Conservation (phyloP, 352 stramenopile species). For the Phytophthora boehmeriae region DNA sequence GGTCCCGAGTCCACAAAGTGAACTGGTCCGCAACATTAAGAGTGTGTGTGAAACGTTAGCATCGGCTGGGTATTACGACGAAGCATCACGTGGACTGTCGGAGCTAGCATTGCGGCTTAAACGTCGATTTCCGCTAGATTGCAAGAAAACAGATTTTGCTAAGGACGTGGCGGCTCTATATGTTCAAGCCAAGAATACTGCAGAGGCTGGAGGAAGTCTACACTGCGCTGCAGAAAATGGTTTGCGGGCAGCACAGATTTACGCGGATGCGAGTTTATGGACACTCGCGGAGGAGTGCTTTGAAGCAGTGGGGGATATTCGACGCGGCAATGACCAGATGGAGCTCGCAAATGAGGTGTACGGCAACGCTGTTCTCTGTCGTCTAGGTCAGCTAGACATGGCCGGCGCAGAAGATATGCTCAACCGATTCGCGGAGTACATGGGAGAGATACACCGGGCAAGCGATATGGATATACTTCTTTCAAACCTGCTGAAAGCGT, state of each 20-base stretch:
- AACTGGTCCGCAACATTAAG: conserved; percentile 49
- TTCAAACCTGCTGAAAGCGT: conserved; percentile 58
- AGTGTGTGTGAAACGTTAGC: conserved; percentile 62
- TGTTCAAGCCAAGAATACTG: conserved; percentile 56
- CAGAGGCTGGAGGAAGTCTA: conserved; percentile 56
- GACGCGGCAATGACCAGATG: conserved; percentile 38
- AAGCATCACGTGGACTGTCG: conserved; percentile 60
- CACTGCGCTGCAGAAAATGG: conserved; percentile 58
- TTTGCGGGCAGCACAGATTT: conserved; percentile 52
- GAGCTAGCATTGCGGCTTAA: conserved; percentile 70
- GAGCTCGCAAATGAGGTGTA: conserved; percentile 60
- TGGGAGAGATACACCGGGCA: conserved; percentile 33
- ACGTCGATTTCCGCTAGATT: conserved; percentile 63
- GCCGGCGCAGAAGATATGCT: conserved; percentile 59
- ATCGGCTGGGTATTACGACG: conserved; percentile 67
- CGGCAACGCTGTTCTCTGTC: conserved; percentile 63
- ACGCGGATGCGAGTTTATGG: conserved; percentile 62
- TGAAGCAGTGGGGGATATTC: conserved; percentile 55
- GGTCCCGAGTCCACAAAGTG: conserved; percentile 45
- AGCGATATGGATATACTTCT: conserved; percentile 68
- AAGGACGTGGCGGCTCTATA: conserved; percentile 57
- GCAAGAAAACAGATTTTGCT: conserved; percentile 34
- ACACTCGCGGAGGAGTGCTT: conserved; percentile 58
- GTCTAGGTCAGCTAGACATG: conserved; percentile 62
- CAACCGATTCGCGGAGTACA: conserved; percentile 40